A percentile compares a stretch with the other conserved stretches of the same genome.
These are phyloP conservation scores for Lepidium africanum DNA, from an alignment of 345 rosid genomes.

Conservation along the genomic window DNA sequence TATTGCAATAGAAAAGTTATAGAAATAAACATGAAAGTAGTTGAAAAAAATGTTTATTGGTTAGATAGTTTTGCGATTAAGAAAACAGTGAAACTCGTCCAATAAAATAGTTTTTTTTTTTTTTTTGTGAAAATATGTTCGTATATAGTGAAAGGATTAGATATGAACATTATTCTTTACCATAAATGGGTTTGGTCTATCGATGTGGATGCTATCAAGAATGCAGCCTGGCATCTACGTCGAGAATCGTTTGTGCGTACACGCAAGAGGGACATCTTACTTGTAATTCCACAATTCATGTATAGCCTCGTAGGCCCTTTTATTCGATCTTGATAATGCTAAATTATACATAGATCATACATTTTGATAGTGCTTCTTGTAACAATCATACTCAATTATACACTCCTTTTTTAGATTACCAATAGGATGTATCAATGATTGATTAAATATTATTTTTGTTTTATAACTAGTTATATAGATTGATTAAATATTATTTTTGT, in stretches of 20 bases:
- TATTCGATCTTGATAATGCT: background rate
- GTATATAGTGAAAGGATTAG: background rate
- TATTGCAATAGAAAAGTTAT: too few species aligned
- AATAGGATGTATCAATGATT: background rate
- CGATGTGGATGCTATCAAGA: background rate
- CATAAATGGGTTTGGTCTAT: constrained; percentile 13
- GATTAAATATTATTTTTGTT: too few species aligned
- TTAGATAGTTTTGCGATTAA: background rate
- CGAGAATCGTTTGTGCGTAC: constrained; percentile 29
- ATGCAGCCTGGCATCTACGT: constrained; percentile 6
- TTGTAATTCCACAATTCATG: constrained; percentile 9
- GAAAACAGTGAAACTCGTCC: background rate
- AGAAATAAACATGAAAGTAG: too few species aligned
- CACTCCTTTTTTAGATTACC: background rate
- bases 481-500: too few species aligned
- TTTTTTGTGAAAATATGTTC: background rate
- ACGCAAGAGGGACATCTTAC: constrained; percentile 22
- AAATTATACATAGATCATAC: background rate
- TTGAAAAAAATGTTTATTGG: too few species aligned
- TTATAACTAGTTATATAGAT: too few species aligned
- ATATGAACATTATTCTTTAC: background rate
- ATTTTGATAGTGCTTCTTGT: too few species aligned
- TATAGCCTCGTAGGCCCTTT: constrained; percentile 12
- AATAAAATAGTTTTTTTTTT: too few species aligned
- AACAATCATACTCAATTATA: background rate